These are phyloP conservation scores for Heimioporus sp. DNA, from an alignment of 768 basidiomycete genomes.

Conservation along the genomic window DNA sequence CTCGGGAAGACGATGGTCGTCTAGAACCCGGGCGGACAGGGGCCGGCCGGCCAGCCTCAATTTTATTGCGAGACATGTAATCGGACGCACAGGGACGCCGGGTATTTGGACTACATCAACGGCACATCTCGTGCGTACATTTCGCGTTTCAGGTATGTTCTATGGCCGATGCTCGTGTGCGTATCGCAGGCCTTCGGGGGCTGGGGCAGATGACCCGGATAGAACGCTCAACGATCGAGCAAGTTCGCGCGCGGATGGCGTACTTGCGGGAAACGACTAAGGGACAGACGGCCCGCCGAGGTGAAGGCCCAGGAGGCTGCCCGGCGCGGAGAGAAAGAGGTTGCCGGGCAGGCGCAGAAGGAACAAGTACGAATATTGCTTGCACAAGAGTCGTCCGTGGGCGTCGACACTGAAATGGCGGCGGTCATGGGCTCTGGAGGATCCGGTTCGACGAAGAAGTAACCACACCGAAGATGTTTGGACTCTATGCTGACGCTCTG, in stretches of 20 bases:
- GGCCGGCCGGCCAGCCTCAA: conserved; percentile 88
- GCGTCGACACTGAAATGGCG: conserved; percentile 66
- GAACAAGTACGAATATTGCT: conserved; percentile 69
- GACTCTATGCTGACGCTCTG: conserved; percentile 10
- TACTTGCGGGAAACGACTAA: conserved; percentile 84
- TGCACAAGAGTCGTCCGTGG: conserved; percentile 46
- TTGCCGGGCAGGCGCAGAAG: conserved; percentile 75
- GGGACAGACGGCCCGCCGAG: conserved; percentile 79
- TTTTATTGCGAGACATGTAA: conserved; percentile 93
- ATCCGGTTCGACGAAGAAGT: conserved; percentile 86
- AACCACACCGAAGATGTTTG: conserved; percentile 16
- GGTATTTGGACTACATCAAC: conserved; percentile 95
- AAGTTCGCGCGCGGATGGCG: conserved; percentile 91
- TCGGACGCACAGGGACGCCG: conserved; percentile 90
- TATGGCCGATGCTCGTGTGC: not conserved
- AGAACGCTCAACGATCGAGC: conserved; percentile 84
- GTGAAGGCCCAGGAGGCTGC: conserved; percentile 71
- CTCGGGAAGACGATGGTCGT: conserved; percentile 95
- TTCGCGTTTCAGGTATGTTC: not conserved
- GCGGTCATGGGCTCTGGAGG: conserved; percentile 90
- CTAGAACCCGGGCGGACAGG: conserved; percentile 74
- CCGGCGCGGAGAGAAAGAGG: conserved; percentile 69
- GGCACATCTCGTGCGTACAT: conserved; percentile 78
- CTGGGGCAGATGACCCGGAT: conserved; percentile 97
- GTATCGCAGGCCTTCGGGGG: conserved; percentile 70